These are phyloP conservation scores for Dichotomocladium elegans DNA, from an alignment of 371 early-diverging fungal species.

Conservation along the genomic window DNA sequence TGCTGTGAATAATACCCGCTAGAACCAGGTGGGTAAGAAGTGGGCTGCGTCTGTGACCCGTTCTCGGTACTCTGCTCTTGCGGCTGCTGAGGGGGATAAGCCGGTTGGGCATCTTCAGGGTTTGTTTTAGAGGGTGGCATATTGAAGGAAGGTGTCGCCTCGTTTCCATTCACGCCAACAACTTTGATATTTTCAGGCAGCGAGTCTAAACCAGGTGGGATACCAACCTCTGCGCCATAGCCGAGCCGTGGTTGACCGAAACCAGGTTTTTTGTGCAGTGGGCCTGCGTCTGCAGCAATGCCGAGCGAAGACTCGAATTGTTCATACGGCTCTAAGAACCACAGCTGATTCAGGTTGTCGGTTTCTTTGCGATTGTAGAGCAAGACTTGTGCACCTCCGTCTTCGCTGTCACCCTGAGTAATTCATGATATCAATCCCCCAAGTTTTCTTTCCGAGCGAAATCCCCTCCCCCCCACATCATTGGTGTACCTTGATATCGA, in stretches of 20 bases:
- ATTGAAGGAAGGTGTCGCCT: too few species aligned
- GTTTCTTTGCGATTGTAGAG: constrained; percentile 42
- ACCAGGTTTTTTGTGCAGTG: constrained; percentile 39
- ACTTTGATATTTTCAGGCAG: constrained; percentile 42
- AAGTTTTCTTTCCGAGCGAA: neutral
- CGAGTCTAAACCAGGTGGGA: constrained; percentile 34
- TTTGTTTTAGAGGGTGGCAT: too few species aligned
- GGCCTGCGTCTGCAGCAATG: constrained; percentile 25
- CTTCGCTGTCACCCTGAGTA: constrained; percentile 19
- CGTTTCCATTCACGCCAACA: too few species aligned
- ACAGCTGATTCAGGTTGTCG: constrained; percentile 44
- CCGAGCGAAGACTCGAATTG: constrained; percentile 33
- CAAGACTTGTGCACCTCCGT: constrained; percentile 43
- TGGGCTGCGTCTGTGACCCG: too few species aligned
- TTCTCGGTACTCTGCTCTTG: too few species aligned
- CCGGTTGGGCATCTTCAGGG: too few species aligned
- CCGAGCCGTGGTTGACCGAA: constrained; percentile 45
- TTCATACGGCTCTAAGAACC: constrained; percentile 43
- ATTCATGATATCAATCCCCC: neutral
- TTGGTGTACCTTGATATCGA: constrained; percentile 46
- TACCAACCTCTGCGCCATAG: constrained; percentile 45
- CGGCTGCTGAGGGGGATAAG: too few species aligned
- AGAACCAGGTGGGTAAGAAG: too few species aligned
- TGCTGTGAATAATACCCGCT: too few species aligned
- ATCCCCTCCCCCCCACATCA: too few species aligned